These are phyloP conservation scores for Basidiobolus meristosporus DNA, from an alignment of 371 early-diverging fungal species.

Conservation along the genomic window DNA sequence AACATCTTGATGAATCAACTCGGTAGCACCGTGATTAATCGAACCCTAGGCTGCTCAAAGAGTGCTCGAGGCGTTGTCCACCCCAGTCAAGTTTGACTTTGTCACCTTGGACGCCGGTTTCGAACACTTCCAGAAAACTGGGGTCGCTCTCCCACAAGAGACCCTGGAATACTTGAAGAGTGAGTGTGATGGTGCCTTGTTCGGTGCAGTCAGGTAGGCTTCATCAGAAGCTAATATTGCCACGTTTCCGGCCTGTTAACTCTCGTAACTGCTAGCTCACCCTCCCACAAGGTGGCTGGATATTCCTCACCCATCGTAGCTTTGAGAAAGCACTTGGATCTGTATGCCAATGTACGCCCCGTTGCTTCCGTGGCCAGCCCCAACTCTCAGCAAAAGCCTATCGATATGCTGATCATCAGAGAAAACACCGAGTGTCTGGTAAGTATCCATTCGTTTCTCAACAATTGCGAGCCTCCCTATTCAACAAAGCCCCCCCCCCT, in stretches of 20 bases:
- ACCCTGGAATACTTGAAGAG: slow-evolving; percentile 58
- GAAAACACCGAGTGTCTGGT: slow-evolving; percentile 95
- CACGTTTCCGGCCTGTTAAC: slow-evolving; percentile 1
- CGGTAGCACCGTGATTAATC: not conserved
- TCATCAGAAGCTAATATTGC: not conserved
- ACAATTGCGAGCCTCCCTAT: not conserved
- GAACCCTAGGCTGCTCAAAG: slow-evolving; percentile 64
- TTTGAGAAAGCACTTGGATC: slow-evolving; percentile 74
- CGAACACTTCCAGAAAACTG: slow-evolving; percentile 81
- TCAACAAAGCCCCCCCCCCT: not conserved
- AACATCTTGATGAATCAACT: not conserved
- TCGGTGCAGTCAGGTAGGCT: slow-evolving; percentile 82
- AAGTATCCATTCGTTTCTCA: slow-evolving; percentile 6
- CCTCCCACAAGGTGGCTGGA: slow-evolving; percentile 88
- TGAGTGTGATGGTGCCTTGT: slow-evolving; percentile 83
- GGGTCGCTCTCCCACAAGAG: slow-evolving; percentile 68
- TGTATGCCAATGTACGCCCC: slow-evolving; percentile 89
- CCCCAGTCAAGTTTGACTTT: slow-evolving; percentile 40
- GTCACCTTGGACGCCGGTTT: slow-evolving; percentile 81
- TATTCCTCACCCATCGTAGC: slow-evolving; percentile 93
- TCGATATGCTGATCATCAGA: slow-evolving; percentile 88
- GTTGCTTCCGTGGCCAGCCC: slow-evolving; percentile 47
- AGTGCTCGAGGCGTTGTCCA: slow-evolving; percentile 54
- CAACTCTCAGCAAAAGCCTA: slow-evolving; percentile 30
- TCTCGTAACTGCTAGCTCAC: slow-evolving; percentile 41